Evolutionary conservation across 2,329 filamentous ascomycete genomes (phyloP).

Genomic region (Podosphaera fusca): DNA sequence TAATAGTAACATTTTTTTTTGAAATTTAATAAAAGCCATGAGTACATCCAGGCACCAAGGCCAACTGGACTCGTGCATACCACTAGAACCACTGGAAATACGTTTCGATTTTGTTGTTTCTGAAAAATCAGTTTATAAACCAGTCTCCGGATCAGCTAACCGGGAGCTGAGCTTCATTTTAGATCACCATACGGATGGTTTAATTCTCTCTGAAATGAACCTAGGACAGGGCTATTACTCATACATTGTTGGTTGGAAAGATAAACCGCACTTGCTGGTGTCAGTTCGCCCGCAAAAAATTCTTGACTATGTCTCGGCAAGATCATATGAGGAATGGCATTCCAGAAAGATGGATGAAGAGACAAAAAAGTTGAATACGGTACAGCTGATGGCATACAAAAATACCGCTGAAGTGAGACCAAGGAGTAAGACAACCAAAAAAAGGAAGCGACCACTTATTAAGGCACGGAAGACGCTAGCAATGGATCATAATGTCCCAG

Average conservation of each 20-base stretch:
- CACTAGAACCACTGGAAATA: neutral
- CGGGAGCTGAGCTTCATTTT: conserved; percentile 26
- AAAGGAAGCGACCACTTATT: neutral
- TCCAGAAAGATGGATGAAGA: conserved; percentile 1
- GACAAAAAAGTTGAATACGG: neutral
- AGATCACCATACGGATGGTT: conserved; percentile 26
- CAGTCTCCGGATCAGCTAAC: conserved; percentile 25
- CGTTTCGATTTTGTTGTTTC: conserved; percentile 13
- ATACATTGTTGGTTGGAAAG: conserved; percentile 10
- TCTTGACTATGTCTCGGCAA: conserved; percentile 34
- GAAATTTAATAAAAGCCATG: no score
- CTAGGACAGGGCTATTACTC: conserved; percentile 6
- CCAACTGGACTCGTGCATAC: no score
- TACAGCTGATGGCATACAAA: neutral
- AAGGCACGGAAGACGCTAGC: no score
- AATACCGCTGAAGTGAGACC: neutral
- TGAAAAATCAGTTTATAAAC: conserved; percentile 19
- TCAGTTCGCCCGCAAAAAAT: conserved; percentile 25
- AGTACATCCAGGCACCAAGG: no score
- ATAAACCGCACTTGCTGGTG: conserved; percentile 24
- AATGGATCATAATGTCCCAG: no score
- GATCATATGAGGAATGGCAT: conserved; percentile 28
- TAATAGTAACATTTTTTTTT: no score
- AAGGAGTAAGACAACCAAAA: neutral
- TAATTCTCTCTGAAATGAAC: conserved; percentile 29